Conservation (phyloP, 2,329 filamentous ascomycete genomes). For the Nigrospora sphaerica region DNA sequence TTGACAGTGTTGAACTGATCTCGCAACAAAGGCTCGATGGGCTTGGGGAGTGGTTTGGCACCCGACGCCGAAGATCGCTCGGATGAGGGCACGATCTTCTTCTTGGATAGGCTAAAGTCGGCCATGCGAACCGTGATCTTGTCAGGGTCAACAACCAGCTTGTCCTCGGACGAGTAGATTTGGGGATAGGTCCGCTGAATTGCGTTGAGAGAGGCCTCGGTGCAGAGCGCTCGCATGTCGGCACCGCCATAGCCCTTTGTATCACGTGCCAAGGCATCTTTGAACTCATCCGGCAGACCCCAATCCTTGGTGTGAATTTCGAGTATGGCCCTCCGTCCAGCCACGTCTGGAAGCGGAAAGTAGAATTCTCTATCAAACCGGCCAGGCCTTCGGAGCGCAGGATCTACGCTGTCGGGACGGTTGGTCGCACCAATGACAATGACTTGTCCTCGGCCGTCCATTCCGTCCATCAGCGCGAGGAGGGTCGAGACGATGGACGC, state of each 20-base stretch:
- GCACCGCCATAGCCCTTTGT: conserved; percentile 97
- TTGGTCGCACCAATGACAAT: conserved; percentile 99
- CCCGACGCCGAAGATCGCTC: conserved; percentile 82
- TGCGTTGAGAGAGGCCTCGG: conserved; percentile 89
- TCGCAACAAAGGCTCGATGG: conserved; percentile 74
- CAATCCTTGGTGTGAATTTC: conserved; percentile 94
- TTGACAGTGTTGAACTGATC: conserved; percentile 66
- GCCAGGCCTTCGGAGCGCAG: conserved; percentile 86
- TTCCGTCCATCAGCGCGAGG: conserved; percentile 92
- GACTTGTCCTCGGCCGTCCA: conserved; percentile 96
- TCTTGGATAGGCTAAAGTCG: conserved; percentile 95
- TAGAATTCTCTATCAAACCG: conserved; percentile 98
- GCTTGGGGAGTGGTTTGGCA: conserved; percentile 71
- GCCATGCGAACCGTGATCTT: conserved; percentile 84
- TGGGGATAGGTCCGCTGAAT: conserved; percentile 95
- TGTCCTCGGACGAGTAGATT: conserved; percentile 86
- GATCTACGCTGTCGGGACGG: conserved; percentile 91
- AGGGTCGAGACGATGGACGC: conserved; percentile 94
- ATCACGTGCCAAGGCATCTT: conserved; percentile 73
- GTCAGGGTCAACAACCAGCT: conserved; percentile 78
- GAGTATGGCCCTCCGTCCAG: conserved; percentile 77
- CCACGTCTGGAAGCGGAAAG: conserved; percentile 81
- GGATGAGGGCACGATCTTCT: conserved; percentile 93
- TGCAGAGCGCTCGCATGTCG: conserved; percentile 87
- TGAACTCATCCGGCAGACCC: conserved; percentile 76